Conservation (phyloP, 345 rosid genomes). For the Lepidium didymum region DNA sequence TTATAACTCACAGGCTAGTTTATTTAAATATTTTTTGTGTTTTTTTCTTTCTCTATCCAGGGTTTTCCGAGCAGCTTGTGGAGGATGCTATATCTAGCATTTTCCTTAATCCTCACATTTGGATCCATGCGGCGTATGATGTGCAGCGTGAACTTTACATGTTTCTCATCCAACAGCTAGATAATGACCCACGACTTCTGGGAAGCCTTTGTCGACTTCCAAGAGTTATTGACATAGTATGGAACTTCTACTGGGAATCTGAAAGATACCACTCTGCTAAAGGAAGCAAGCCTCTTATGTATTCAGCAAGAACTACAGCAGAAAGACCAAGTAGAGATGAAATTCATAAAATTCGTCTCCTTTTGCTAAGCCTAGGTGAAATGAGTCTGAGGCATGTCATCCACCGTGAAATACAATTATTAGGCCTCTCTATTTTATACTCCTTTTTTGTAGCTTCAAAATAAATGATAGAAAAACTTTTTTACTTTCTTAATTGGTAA, state of each 20-base stretch:
- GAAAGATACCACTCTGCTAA: slow-evolving; percentile 50
- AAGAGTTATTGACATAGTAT: slow-evolving; percentile 63
- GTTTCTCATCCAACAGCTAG: slow-evolving; percentile 86
- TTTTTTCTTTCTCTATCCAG: slow-evolving; percentile 28
- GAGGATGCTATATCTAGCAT: slow-evolving; percentile 77
- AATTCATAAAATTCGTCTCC: slow-evolving; percentile 89
- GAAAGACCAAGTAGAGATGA: slow-evolving; percentile 81
- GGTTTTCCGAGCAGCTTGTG: slow-evolving; percentile 70
- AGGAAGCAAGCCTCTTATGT: slow-evolving; percentile 76
- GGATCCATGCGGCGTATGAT: slow-evolving; percentile 70
- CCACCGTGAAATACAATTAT: slow-evolving; percentile 17
- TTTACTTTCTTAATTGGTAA: not conserved
- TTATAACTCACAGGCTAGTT: not conserved
- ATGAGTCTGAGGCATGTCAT: slow-evolving; percentile 86
- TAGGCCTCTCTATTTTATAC: not conserved
- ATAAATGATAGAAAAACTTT: not conserved
- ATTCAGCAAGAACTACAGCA: slow-evolving; percentile 55
- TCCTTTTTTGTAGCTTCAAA: not conserved
- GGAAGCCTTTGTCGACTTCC: slow-evolving; percentile 76
- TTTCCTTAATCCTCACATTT: slow-evolving; percentile 85
- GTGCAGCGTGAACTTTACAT: slow-evolving; percentile 94
- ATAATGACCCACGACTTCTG: slow-evolving; percentile 74
- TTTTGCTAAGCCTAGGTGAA: slow-evolving; percentile 90
- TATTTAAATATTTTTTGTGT: not conserved
- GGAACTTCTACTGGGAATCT: slow-evolving; percentile 82